Percentiles rank a stretch among this genome's conserved stretches.
These are phyloP conservation scores for Coffea humblotiana DNA, from an alignment of 305 asterid genomes.

Conservation along the genomic window DNA sequence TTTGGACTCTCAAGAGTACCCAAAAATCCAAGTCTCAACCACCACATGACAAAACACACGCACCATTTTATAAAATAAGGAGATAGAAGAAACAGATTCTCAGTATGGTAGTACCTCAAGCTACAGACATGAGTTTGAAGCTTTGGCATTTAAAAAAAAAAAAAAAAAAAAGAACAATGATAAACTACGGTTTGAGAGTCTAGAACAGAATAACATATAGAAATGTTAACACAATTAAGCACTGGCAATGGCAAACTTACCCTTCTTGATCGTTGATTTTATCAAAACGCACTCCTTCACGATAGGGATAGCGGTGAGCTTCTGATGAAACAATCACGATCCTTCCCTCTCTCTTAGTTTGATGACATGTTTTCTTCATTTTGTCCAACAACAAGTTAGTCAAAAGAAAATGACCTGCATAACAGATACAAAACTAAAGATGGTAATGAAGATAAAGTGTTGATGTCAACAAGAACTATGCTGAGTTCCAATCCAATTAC, in stretches of 20 bases:
- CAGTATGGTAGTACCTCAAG: background rate
- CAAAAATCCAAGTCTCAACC: background rate
- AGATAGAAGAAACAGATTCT: background rate
- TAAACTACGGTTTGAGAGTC: background rate
- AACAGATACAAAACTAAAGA: background rate
- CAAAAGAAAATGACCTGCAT: conserved; percentile 86
- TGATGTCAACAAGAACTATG: background rate
- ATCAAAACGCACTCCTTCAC: conserved; percentile 68
- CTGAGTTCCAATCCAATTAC: background rate
- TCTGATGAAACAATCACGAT: conserved; percentile 75
- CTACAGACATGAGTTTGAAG: background rate
- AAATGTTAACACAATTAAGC: background rate
- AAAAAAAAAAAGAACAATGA: background rate
- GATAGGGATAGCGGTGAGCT: conserved; percentile 56
- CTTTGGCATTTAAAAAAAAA: background rate
- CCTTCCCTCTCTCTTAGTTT: conserved; percentile 70
- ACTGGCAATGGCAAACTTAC: conserved; percentile 26
- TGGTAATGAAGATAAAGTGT: background rate
- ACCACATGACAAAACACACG: background rate
- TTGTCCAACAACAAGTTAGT: conserved; percentile 65
- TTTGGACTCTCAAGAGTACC: background rate
- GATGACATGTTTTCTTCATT: conserved; percentile 63
- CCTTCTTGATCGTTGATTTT: conserved; percentile 54
- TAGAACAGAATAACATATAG: background rate
- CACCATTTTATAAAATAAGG: background rate